Evolutionary conservation across 75 land plant genomes (phyloP).

Genomic region (Cryptomeria japonica): DNA sequence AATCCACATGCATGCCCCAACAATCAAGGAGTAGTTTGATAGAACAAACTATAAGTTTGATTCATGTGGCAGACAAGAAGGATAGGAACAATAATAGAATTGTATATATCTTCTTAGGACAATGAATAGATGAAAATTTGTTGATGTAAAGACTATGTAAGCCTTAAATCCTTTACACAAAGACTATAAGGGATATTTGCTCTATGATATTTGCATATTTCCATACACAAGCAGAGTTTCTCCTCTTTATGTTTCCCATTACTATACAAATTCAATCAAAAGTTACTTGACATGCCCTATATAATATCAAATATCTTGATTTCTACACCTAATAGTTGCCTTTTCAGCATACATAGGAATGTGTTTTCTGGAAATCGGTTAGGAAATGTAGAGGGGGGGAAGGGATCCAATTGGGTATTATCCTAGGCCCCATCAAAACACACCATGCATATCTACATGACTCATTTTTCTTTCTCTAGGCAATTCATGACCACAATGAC

Average conservation of each 20-base stretch:
- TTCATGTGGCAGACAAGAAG: too few species aligned
- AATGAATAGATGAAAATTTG: too few species aligned
- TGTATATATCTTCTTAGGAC: too few species aligned
- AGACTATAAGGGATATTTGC: too few species aligned
- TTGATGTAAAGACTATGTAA: too few species aligned
- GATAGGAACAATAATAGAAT: too few species aligned
- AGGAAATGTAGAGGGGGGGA: neutral
- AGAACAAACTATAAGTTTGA: too few species aligned
- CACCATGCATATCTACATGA: neutral
- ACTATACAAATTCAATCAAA: constrained; percentile 11
- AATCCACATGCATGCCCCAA: too few species aligned
- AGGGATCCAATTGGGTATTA: neutral
- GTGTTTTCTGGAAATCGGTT: constrained; percentile 15
- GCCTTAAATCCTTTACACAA: too few species aligned
- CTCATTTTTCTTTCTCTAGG: neutral
- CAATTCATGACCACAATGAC: constrained; percentile 8
- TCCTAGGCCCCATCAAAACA: neutral
- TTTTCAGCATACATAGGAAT: constrained; percentile 18
- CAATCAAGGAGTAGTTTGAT: too few species aligned
- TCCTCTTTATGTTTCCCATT: constrained; percentile 9
- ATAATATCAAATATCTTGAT: constrained; percentile 11
- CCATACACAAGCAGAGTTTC: constrained; percentile 17
- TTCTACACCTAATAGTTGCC: neutral
- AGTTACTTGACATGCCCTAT: constrained; percentile 6
- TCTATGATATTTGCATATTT: constrained; percentile 12